phyloP scores from a whole-genome alignment of 78 protist species.

The Pelomyxa schiedti region DNA sequence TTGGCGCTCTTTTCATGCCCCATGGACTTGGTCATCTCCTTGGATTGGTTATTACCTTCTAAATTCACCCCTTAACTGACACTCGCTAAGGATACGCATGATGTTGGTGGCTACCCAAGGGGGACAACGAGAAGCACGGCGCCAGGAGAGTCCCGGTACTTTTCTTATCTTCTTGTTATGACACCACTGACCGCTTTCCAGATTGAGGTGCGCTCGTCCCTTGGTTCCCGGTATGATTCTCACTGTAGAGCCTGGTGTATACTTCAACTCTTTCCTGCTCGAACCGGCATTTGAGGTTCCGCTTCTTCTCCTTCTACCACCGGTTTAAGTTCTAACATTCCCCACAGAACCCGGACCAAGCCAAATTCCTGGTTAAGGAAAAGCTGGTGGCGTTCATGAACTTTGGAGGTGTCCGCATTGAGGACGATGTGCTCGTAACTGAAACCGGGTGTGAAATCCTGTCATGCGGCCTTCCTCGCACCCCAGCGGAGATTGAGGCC shows the following conservation, averaged over 20 bases:
- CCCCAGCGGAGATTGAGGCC: too few species aligned
- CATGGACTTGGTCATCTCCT: slow-evolving; percentile 88
- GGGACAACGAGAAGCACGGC: not conserved
- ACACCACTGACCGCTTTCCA: too few species aligned
- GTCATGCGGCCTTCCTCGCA: too few species aligned
- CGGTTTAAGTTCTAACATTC: too few species aligned
- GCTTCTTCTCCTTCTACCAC: too few species aligned
- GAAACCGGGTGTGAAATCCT: slow-evolving; percentile 52
- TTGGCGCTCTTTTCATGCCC: slow-evolving; percentile 71
- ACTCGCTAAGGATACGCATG: slow-evolving; percentile 92
- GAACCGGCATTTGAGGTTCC: slow-evolving; percentile 39
- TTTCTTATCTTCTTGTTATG: too few species aligned
- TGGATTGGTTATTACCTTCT: too few species aligned
- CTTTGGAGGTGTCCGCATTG: slow-evolving; percentile 88
- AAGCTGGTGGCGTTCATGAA: slow-evolving; percentile 26
- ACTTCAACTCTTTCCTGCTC: slow-evolving; percentile 66
- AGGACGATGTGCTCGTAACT: slow-evolving; percentile 80
- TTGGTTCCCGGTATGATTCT: slow-evolving; percentile 61
- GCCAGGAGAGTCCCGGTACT: too few species aligned
- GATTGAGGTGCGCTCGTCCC: slow-evolving; percentile 45
- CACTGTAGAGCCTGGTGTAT: slow-evolving; percentile 92
- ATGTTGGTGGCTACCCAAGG: slow-evolving; percentile 76
- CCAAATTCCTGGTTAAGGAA: slow-evolving; percentile 23
- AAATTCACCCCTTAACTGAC: too few species aligned
- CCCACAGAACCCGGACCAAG: slow-evolving; percentile 26